phyloP scores from a whole-genome alignment of 441 rosid genomes.

The Theobroma grandiflorum region DNA sequence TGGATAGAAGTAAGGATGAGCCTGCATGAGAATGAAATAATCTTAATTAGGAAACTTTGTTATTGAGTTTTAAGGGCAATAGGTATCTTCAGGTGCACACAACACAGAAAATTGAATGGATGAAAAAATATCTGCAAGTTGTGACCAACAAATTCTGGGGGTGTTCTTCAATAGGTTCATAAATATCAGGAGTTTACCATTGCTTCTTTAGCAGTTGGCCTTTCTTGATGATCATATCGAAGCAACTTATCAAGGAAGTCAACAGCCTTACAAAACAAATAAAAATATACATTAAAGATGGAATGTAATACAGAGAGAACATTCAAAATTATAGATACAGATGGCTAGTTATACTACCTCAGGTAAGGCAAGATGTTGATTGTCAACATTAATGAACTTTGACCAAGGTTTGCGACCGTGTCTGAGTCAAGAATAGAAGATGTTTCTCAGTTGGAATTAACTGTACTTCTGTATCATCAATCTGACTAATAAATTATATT shows the following conservation, averaged over 20 bases:
- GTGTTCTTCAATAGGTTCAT: background rate
- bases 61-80: background rate
- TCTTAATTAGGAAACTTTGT: background rate
- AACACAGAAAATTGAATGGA: no score
- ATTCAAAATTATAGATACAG: background rate
- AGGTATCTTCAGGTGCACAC: background rate
- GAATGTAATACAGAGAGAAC: background rate
- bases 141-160: background rate
- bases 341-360: constrained; percentile 60
- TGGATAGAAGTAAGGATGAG: constrained; percentile 80
- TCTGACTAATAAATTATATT: background rate
- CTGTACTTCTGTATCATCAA: background rate
- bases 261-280: constrained; percentile 63
- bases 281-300: background rate
- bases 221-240: constrained; percentile 97
- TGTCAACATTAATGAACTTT: constrained; percentile 83
- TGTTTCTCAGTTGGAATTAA: constrained; percentile 24
- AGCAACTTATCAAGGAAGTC: constrained; percentile 96
- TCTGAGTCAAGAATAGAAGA: constrained; percentile 42
- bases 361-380: constrained; percentile 88
- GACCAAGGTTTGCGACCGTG: constrained; percentile 95
- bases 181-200: constrained; percentile 58
- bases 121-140: background rate
- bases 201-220: constrained; percentile 98
- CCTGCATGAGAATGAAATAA: constrained; percentile 47